Evolutionary conservation across 2,329 filamentous ascomycete species (phyloP).

Genomic region (Penicillium sp.): DNA sequence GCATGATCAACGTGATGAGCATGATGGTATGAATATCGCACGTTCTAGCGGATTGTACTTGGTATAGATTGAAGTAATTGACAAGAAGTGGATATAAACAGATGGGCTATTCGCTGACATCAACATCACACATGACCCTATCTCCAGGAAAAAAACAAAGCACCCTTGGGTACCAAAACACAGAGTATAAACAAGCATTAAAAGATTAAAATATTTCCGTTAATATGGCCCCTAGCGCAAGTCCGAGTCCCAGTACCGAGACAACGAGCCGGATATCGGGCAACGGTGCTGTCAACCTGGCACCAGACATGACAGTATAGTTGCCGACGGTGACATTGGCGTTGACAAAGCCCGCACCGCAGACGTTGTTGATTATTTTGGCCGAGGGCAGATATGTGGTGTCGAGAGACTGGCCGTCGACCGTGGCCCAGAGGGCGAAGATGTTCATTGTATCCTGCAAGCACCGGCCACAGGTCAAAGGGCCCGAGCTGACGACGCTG

Average conservation of each 20-base stretch:
- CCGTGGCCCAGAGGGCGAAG: conserved; percentile 64
- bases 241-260: conserved; percentile 6
- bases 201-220: conserved; percentile 7
- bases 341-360: conserved; percentile 53
- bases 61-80: conserved; percentile 5
- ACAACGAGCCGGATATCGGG: conserved; percentile 4
- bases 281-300: conserved; percentile 4
- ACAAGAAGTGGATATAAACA: conserved; percentile 5
- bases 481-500: conserved; percentile 58
- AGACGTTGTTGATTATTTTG: conserved; percentile 62
- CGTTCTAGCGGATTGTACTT: background rate
- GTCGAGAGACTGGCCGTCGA: conserved; percentile 62
- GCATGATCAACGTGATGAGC: background rate
- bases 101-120: conserved; percentile 26
- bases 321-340: conserved; percentile 39
- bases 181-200: background rate
- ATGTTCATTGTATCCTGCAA: conserved; percentile 75
- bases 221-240: conserved; percentile 7
- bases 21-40: background rate
- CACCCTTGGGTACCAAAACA: background rate
- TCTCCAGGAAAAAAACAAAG: conserved; percentile 6
- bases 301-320: conserved; percentile 8
- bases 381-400: conserved; percentile 68
- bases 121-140: conserved; percentile 27
- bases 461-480: conserved; percentile 72